These are phyloP conservation scores for Candida multigemmis DNA, from an alignment of 805 yeast species.

Conservation along the genomic window DNA sequence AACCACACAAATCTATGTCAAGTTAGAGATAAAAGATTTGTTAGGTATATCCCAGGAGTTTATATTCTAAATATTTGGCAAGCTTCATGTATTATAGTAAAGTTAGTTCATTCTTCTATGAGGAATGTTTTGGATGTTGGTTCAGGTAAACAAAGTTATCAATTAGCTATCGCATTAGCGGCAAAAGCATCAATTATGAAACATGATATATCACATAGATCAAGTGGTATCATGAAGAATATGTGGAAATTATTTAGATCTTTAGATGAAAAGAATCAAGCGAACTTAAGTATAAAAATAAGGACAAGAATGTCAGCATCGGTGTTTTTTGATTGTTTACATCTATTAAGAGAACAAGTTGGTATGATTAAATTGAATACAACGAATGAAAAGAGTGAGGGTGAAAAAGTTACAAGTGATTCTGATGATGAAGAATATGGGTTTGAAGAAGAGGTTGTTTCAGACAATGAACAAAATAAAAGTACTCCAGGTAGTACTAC, in stretches of 20 bases:
- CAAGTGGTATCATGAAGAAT: conserved; percentile 88
- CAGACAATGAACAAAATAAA: conserved; percentile 14
- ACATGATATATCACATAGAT: conserved; percentile 88
- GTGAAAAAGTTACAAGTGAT: conserved; percentile 16
- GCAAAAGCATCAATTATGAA: conserved; percentile 77
- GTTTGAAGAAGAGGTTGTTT: conserved; percentile 12
- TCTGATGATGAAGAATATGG: conserved; percentile 15
- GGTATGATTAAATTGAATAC: conserved; percentile 66
- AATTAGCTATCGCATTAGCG: conserved; percentile 57
- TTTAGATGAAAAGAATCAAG: conserved; percentile 44
- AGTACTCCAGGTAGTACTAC: conserved; percentile 30
- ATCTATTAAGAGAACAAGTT: conserved; percentile 76
- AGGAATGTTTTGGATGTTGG: conserved; percentile 57
- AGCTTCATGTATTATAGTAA: conserved; percentile 76
- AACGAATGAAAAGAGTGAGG: conserved; percentile 16
- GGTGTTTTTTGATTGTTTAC: conserved; percentile 83
- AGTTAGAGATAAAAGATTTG: conserved; percentile 48
- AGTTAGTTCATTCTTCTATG: conserved; percentile 69
- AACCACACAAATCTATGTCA: conserved; percentile 59
- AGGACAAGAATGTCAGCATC: conserved; percentile 87
- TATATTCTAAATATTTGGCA: conserved; percentile 85
- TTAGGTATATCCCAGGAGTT: conserved; percentile 76
- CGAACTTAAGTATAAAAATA: conserved; percentile 42
- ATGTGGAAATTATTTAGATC: conserved; percentile 83
- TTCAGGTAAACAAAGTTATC: conserved; percentile 63